phyloP scores from a whole-genome alignment of 1,284 basidiomycete genomes.

The Mycena sp. region DNA sequence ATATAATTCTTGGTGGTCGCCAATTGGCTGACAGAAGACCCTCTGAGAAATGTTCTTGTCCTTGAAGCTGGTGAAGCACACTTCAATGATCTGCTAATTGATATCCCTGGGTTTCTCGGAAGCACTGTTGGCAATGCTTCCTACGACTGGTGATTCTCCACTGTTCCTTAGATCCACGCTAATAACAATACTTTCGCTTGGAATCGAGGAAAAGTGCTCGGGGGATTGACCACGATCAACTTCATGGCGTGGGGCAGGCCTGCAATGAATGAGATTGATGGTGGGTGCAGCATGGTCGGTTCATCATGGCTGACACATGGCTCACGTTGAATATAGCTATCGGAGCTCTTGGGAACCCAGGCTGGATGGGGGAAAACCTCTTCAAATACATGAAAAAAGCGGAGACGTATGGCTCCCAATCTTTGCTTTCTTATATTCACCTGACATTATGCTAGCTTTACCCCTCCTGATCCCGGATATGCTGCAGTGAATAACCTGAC shows the following conservation, averaged over 20 bases:
- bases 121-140: constrained; percentile 24
- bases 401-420: constrained; percentile 12
- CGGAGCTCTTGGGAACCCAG: constrained; percentile 22
- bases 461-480: constrained; percentile 15
- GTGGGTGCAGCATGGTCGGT: background rate
- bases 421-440: background rate
- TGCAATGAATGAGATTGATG: constrained; percentile 22
- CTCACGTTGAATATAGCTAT: constrained; percentile 5
- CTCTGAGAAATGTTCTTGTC: constrained; percentile 56
- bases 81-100: constrained; percentile 14
- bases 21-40: constrained; percentile 68
- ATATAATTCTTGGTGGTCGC: constrained; percentile 54
- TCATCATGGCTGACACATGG: too few species aligned
- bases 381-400: constrained; percentile 30
- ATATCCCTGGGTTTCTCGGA: constrained; percentile 21
- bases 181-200: constrained; percentile 15
- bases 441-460: constrained; percentile 6
- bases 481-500: constrained; percentile 24
- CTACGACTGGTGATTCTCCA: constrained; percentile 24
- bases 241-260: constrained; percentile 23
- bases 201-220: constrained; percentile 21
- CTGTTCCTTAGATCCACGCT: constrained; percentile 14
- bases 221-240: constrained; percentile 25
- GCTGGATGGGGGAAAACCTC: constrained; percentile 25
- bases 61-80: constrained; percentile 66